Conservation (phyloP, 192 early-diverging fungal genomes). For the Allomyces javanicus region DNA sequence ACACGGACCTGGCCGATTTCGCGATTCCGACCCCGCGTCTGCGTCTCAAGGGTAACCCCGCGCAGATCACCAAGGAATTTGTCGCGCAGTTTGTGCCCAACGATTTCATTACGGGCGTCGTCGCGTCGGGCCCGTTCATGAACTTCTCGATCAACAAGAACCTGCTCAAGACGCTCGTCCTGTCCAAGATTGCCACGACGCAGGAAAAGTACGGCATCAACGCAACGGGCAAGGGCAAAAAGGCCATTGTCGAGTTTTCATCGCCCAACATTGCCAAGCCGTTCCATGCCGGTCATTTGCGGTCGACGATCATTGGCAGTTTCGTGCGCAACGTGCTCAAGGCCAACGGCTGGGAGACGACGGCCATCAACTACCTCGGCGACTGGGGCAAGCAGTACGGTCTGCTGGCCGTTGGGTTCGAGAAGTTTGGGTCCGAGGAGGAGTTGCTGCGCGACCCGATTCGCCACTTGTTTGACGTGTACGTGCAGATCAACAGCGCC, state of each 20-base stretch:
- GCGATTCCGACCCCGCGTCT: constrained; percentile 39
- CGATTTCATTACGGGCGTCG: constrained; percentile 25
- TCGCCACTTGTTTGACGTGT: constrained; percentile 78
- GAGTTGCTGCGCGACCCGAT: constrained; percentile 62
- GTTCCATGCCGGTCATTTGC: constrained; percentile 94
- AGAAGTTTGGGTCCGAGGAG: constrained; percentile 60
- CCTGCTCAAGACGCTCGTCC: constrained; percentile 25
- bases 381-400: constrained; percentile 99
- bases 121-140: constrained; percentile 46
- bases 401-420: constrained; percentile 75
- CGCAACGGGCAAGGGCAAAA: constrained; percentile 45
- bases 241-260: constrained; percentile 74
- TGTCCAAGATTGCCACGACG: constrained; percentile 27
- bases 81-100: constrained; percentile 41
- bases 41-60: constrained; percentile 49
- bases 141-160: constrained; percentile 50
- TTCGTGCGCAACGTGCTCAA: constrained; percentile 65
- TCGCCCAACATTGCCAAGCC: constrained; percentile 98
- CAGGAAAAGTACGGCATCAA: constrained; percentile 44
- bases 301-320: constrained; percentile 92
- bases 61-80: constrained; percentile 36
- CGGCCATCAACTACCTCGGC: constrained; percentile 91
- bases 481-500: constrained; percentile 67
- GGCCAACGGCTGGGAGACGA: constrained; percentile 75
- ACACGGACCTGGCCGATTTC: constrained; percentile 42